Base-by-base conservation (phyloP, 306 rosid genomes). In the Cucurbita moschata region DNA sequence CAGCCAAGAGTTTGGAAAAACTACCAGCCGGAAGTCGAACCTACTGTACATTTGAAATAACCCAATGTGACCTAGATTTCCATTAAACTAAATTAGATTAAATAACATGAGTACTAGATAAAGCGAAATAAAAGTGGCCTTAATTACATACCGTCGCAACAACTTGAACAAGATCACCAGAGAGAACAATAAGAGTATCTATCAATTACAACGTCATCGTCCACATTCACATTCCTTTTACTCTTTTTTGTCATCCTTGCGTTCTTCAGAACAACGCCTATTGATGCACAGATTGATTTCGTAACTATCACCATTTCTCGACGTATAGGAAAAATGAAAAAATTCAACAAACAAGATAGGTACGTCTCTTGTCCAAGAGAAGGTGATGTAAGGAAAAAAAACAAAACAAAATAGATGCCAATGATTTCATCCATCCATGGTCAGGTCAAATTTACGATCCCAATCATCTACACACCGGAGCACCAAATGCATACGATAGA, bases 241-340 rank as follows among this genome's bases (percentile, higher is more conserved):
- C 98, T 97, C 79, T 79, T 87, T 77, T 77, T 87, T 58, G 78
- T 86, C 94, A 88, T 85, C 82, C 87, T 87, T 49, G 96, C 97
- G 75, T 87, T 85, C 86, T 90, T 90, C 82, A 93, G 82, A 71
- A 93, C 89, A 76, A 90, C 83, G 62, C 89, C 98, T 90, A 49
- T 66, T 69, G 68, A 79, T 64, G 63, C 54, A 72, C 12, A 57
- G 49, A 30, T 71, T 51, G 51, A 16, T 37, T 54, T 54, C 76
- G 47, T 68, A 51, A 68, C 42, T 4, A 68, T 14, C 43, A 14
- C n/a, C 42, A 4, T 68, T 68, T 21, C 4, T 19, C 71, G 21
- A 65, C 43, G 70, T 40, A 16, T 0, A 37, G 30, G 21, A 10
- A 18, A 63, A 43, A 11, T 8, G 8, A 43, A n/a, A 4, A 65